Base-by-base conservation (phyloP, 495 filamentous ascomycete species). In the Chlorociboria aeruginascens region DNA sequence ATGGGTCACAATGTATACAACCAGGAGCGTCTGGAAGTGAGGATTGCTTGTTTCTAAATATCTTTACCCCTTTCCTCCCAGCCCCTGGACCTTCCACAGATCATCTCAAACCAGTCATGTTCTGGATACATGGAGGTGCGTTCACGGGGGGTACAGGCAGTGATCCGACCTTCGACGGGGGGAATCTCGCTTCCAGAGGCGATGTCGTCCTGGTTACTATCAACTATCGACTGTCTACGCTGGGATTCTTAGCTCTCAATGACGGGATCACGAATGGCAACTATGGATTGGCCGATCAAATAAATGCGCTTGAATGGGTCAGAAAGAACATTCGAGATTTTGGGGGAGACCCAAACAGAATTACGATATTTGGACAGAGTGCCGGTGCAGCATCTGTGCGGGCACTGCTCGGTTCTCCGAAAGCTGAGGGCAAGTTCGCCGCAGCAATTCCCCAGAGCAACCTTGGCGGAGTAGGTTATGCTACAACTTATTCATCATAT, bases 301-400 rank as follows among this genome's bases (percentile, higher is more conserved):
- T 69, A 17, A 58, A 57, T 20, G 69, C 65, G 1, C 51, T 72
- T 40, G 49, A 9, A 50, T 88, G 85, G 85, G 73, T 85, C 12
- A 72, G 81, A 46, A 68, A 77, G 46, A 67, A 87, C 56, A 85
- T 88, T 49, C 63, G 66, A 44, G 65, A 69, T 3, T 88, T 90
- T 54, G 83, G 83, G 2, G 85, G 85, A 13, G 78, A 89, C 58
- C 70, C 77, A 7, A 56, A 61, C 14, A 64, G 70, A 44, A 75
- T 89, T 34, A 89, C 86, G 0, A 71, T 89, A 12, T 70, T 74
- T 48, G 86, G 85, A 10, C 76, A 87, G 48, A 82, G 78, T 4
- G 81, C 85, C 7, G 85, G 85, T 31, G 83, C 69, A 6, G 81
- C 76, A 0, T 72, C 69, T 1, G 75, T 85, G 0, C 29, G 47